Evolutionary conservation across 768 basidiomycete genomes (phyloP).

Genomic region (Thelephora aurantiotincta): DNA sequence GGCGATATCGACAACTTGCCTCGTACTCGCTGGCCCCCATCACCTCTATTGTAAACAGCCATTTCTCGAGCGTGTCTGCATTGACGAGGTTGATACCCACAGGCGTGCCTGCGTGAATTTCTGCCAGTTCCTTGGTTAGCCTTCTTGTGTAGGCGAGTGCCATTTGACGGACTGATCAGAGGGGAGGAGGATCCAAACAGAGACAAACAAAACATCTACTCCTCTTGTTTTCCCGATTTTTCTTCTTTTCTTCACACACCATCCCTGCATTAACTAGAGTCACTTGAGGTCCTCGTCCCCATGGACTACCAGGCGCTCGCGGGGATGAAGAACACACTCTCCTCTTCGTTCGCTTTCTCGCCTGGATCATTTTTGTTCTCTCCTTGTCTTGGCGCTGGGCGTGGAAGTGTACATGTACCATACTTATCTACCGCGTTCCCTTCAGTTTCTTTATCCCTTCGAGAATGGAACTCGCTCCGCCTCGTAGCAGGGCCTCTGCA

Average conservation of each 20-base stretch:
- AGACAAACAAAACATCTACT: neutral
- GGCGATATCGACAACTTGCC: conserved; percentile 22
- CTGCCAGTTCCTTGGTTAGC: conserved; percentile 56
- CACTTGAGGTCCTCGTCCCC: conserved; percentile 12
- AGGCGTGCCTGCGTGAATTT: conserved; percentile 53
- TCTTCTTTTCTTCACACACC: neutral
- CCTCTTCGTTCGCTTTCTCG: conserved; percentile 8
- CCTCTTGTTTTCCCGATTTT: neutral
- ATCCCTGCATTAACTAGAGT: conserved; percentile 14
- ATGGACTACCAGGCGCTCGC: conserved; percentile 14
- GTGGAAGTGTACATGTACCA: conserved; percentile 7
- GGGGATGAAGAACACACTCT: conserved; percentile 12
- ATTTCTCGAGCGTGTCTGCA: conserved; percentile 67
- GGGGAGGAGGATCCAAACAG: neutral
- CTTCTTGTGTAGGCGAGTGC: conserved; percentile 21
- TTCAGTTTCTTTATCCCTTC: conserved; percentile 69
- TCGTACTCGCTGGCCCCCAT: conserved; percentile 73
- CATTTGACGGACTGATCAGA: neutral
- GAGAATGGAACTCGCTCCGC: conserved; percentile 68
- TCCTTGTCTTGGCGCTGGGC: conserved; percentile 7
- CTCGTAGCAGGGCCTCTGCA: conserved; percentile 47
- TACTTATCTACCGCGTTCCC: conserved; percentile 2
- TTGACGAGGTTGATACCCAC: conserved; percentile 60
- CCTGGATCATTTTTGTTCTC: conserved; percentile 3
- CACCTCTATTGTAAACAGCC: conserved; percentile 71